Base-by-base conservation (phyloP, 164 flowering plant species). In the Dillenia turbinata region DNA sequence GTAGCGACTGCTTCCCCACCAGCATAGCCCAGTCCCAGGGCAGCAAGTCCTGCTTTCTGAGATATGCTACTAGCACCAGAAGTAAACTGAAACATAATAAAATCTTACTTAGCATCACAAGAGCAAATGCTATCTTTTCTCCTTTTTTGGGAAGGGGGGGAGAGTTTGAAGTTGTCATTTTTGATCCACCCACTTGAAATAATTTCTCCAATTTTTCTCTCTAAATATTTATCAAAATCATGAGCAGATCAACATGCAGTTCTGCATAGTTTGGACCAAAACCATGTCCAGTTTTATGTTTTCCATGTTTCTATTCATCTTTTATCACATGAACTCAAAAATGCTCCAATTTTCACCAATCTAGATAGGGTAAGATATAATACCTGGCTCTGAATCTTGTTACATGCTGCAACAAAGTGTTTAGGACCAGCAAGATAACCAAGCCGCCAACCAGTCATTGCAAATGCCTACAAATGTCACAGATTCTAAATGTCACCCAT, bases 381-480 rank as follows among this genome's bases (percentile, higher is more conserved):
- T 79, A 91, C 98, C 96, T 94, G 98, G 72, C 97, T 91, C 73
- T 91, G 99, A 58, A 94, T 77, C 77, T 91, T 94, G 48, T 74
- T 79, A 66, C 95, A 91, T 16, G 97, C 97, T 15, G 89, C 56
- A 67, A 94, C 78, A 72, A 94, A 88, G 75, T 91, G 95, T 66
- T 82, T 86, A 16, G 97, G 96, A 66, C 89, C 99, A 69, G 97
- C 97, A 75, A 91, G 44, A 77, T 94, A 94, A 67, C 99, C 99
- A 71, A 94, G 96, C 64, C 97, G 79, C 99, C 97, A 94, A 56
- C 97, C 99, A 67, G 96, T 91, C 99, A 94, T 94, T 59, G 99
- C 96, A 72, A 94, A 94, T 59, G 97, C 87, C 97, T 92, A 63
- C 51, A 79, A 60, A 63, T 10, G 22, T 12, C 45, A 24, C 43